Evolutionary conservation across 2,329 filamentous ascomycete species (phyloP).

Genomic region (Biscogniauxia mediterranea): DNA sequence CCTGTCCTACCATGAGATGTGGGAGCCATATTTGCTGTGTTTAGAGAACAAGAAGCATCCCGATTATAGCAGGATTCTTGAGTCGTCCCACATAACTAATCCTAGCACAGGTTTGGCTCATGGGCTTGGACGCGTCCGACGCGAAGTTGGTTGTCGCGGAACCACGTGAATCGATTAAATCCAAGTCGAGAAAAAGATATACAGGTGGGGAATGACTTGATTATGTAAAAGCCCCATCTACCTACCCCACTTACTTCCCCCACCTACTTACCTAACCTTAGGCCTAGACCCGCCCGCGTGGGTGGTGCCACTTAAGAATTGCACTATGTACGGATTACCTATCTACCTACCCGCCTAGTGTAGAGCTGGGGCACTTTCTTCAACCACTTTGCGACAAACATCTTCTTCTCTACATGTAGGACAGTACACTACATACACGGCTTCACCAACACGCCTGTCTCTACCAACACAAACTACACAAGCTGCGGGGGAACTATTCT

Average conservation of each 20-base stretch:
- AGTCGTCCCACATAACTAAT: neutral
- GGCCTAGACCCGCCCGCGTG: neutral
- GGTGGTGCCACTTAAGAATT: neutral
- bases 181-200: neutral
- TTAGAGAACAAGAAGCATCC: neutral
- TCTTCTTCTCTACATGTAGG: neutral
- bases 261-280: neutral
- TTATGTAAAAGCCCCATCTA: neutral
- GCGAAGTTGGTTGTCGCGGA: constrained; percentile 19
- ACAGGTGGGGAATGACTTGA: neutral
- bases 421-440: neutral
- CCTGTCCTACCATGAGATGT: constrained; percentile 31
- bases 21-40: constrained; percentile 26
- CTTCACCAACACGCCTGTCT: neutral
- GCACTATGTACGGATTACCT: too few relatives aligned
- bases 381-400: neutral
- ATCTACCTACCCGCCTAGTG: too few relatives aligned
- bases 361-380: neutral
- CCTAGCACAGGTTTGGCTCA: neutral
- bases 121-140: neutral
- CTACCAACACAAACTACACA: neutral
- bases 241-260: neutral
- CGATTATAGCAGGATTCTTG: neutral
- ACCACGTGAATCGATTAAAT: constrained; percentile 13
- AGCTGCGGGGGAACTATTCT: too few relatives aligned